Evolutionary conservation across 148 eudicot species (phyloP).

Genomic region (Hydrangea macrophylla): DNA sequence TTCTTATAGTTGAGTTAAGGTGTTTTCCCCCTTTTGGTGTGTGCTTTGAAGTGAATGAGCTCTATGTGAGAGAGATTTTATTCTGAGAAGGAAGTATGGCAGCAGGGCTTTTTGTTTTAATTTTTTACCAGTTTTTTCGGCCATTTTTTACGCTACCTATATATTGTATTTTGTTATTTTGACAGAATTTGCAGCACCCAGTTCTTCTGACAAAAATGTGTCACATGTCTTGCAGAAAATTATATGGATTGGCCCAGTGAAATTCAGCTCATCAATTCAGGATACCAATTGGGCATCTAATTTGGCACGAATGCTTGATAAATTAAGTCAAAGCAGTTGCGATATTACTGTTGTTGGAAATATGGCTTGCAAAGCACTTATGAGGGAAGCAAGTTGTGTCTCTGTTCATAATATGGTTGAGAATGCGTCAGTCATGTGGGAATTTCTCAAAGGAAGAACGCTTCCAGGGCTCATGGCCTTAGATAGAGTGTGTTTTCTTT

Average conservation of each 20-base stretch:
- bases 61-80: neutral
- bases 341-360: slow-evolving; percentile 60
- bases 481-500: slow-evolving; percentile 56
- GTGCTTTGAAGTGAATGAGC: neutral
- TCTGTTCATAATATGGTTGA: slow-evolving; percentile 37
- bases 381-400: slow-evolving; percentile 23
- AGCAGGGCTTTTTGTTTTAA: too few relatives aligned
- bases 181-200: neutral
- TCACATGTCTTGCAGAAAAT: slow-evolving; percentile 48
- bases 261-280: slow-evolving; percentile 36
- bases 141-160: neutral
- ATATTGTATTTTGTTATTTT: neutral
- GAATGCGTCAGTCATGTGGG: slow-evolving; percentile 73
- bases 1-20: too few relatives aligned
- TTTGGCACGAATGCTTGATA: slow-evolving; percentile 51
- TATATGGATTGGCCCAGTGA: slow-evolving; percentile 72
- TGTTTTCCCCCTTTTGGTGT: too few relatives aligned
- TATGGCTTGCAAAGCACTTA: slow-evolving; percentile 40
- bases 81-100: neutral
- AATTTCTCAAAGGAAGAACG: slow-evolving; percentile 67
- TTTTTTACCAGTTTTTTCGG: neutral
- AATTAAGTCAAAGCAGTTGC: slow-evolving; percentile 39
- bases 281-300: slow-evolving; percentile 38
- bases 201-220: slow-evolving; percentile 14
- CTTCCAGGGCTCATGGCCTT: slow-evolving; percentile 87